These are phyloP conservation scores for Ophiostoma quercus DNA, from an alignment of 2,329 filamentous ascomycete genomes.

Conservation along the genomic window DNA sequence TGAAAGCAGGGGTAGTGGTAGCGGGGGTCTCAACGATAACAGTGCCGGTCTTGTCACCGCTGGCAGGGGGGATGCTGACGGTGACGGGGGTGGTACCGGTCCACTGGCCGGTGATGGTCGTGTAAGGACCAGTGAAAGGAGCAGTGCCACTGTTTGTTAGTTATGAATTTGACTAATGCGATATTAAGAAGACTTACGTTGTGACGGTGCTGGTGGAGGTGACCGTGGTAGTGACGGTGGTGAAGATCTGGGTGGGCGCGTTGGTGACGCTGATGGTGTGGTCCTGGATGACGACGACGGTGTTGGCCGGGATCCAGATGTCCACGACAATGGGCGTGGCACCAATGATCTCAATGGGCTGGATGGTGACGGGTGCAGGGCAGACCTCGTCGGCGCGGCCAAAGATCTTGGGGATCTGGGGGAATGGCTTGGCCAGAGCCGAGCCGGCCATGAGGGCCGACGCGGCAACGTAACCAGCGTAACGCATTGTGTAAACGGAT, in stretches of 20 bases:
- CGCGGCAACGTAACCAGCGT: slow-evolving; percentile 15
- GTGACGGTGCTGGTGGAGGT: slow-evolving; percentile 24
- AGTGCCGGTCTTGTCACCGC: slow-evolving; percentile 23
- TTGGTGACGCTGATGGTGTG: slow-evolving; percentile 24
- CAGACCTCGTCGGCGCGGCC: slow-evolving; percentile 18
- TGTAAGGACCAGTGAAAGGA: slow-evolving; percentile 27
- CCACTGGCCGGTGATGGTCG: slow-evolving; percentile 26
- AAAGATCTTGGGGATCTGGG: slow-evolving; percentile 12
- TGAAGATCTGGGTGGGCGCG: slow-evolving; percentile 25
- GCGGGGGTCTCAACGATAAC: slow-evolving; percentile 23
- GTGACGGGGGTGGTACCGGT: slow-evolving; percentile 24
- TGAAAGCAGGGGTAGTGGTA: slow-evolving; percentile 24
- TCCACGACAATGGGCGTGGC: slow-evolving; percentile 22
- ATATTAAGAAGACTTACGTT: slow-evolving; percentile 15
- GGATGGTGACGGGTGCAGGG: slow-evolving; percentile 23
- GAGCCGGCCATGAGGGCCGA: slow-evolving; percentile 17
- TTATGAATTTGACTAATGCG: no score
- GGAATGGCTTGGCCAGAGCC: slow-evolving; percentile 17
- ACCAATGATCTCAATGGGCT: slow-evolving; percentile 26
- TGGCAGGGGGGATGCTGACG: slow-evolving; percentile 23
- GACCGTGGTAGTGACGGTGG: slow-evolving; percentile 18
- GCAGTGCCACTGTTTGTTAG: neutral
- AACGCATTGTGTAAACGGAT: slow-evolving; percentile 13
- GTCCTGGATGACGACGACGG: slow-evolving; percentile 22
- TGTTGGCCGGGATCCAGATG: slow-evolving; percentile 23